Base-by-base conservation (phyloP, 2,329 filamentous ascomycete genomes). In the Trichoderma sp. region DNA sequence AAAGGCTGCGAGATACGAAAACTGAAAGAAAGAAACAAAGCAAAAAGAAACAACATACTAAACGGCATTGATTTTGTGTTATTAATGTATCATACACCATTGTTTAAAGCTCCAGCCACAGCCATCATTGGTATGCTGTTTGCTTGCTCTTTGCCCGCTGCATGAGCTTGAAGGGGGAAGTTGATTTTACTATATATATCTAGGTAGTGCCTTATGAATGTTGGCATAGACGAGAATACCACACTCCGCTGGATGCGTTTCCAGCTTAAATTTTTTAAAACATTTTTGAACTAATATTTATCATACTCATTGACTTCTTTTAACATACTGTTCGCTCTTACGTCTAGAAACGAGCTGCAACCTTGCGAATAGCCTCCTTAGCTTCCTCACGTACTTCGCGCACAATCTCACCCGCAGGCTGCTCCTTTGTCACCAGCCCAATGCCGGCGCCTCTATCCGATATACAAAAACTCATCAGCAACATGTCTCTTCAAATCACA, bases 331-430 rank as follows among this genome's bases (percentile, higher is more conserved):
- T 13, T 21, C 57, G 10, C 37, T n/a, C 27, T 13, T 27, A 14
- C 3, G 4, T 16, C 40, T 58, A 68, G 8, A 65, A 10, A 66
- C 35, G 62, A 7, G 21, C 68, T 10, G 74, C 74, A 64, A 81
- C 64, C 52, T 74, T 75, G 60, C 72, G 74, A 35, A 84, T 76
- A 47, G 75, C 75, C 63, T 74, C 71, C 68, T 75, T 79, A 4
- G 82, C 79, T 14, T 76, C 79, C 59, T 81, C 77, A 21, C 81
- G 77, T 11, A 80, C 76, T 67, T 83, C 77, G n/a, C 73, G 75
- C 3, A 84, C 82, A 70, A 85, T 83, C 21, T 83, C 80, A 0
- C 77, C 81, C 1, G 82, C 80, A 10, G 81, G 79, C 21, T 79
- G 77, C 5, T 73, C 73, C 31, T 81, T 77, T n/a, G 75, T 81